Evolutionary conservation across 306 rosid species (phyloP).

Genomic region (Pueraria montana): DNA sequence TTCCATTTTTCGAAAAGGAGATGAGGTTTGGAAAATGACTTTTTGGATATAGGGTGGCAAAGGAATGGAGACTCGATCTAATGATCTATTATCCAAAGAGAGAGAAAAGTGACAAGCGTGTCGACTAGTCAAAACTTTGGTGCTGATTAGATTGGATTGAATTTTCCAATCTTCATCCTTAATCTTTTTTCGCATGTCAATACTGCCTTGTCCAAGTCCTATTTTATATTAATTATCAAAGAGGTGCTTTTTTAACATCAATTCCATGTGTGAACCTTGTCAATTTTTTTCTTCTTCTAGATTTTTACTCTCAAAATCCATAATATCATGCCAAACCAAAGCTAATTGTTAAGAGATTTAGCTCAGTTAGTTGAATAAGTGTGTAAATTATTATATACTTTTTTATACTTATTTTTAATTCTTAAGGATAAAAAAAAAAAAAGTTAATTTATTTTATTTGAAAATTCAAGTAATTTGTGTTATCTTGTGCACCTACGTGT

Average conservation of each 20-base stretch:
- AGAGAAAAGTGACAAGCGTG: background rate
- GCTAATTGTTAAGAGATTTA: too few species aligned
- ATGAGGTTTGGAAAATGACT: constrained; percentile 8
- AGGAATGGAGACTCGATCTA: constrained; percentile 18
- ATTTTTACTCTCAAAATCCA: background rate
- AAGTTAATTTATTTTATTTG: background rate
- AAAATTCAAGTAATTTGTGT: background rate
- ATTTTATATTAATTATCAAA: background rate
- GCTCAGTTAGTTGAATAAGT: too few species aligned
- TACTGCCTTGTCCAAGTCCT: background rate
- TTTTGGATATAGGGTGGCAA: constrained; percentile 22
- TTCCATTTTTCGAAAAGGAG: background rate
- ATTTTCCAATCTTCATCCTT: background rate
- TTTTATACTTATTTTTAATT: too few species aligned
- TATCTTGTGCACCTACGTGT: background rate
- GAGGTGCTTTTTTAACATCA: background rate
- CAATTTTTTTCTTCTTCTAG: background rate
- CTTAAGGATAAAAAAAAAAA: too few species aligned
- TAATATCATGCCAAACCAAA: background rate
- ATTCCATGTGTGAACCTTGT: background rate
- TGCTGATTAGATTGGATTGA: constrained; percentile 15
- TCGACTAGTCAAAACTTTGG: constrained; percentile 34
- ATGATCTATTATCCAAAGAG: background rate
- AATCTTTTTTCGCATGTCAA: background rate
- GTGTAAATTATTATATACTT: too few species aligned